A percentile compares a stretch with the other conserved stretches of the same genome.
phyloP scores from a whole-genome alignment of 768 basidiomycete species.

The Mycena indigotica region DNA sequence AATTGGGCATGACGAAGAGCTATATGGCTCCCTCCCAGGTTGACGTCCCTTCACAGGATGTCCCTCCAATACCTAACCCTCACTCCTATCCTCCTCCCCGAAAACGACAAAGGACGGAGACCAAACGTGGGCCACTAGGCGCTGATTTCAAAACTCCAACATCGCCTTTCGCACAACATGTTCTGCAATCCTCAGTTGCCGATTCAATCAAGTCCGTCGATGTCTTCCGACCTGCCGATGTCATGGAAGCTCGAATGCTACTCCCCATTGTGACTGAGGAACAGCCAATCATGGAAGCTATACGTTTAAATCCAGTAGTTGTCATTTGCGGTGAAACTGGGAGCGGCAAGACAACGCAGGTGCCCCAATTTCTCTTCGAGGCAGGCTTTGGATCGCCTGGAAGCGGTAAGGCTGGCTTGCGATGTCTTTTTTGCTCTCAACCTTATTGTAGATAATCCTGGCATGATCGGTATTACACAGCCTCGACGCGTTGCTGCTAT shows the following conservation, averaged over 20 bases:
- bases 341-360: constrained; percentile 97
- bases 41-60: constrained; percentile 13
- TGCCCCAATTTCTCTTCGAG: constrained; percentile 98
- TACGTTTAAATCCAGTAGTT: constrained; percentile 83
- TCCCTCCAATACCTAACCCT: constrained; percentile 12
- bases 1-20: constrained; percentile 57
- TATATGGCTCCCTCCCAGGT: constrained; percentile 27
- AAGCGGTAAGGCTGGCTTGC: constrained; percentile 58
- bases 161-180: constrained; percentile 62
- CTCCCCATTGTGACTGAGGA: constrained; percentile 93
- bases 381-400: constrained; percentile 86
- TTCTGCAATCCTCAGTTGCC: constrained; percentile 29
- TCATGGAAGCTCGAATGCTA: constrained; percentile 74
- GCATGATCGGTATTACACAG: constrained; percentile 97
- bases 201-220: constrained; percentile 46
- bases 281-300: constrained; percentile 90
- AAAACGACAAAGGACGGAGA: constrained; percentile 53
- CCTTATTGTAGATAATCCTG: constrained; percentile 78
- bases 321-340: constrained; percentile 93
- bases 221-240: constrained; percentile 66
- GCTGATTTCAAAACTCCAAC: constrained; percentile 66
- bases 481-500: constrained; percentile 96
- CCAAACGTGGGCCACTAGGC: constrained; percentile 80
- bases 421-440: constrained; percentile 5
- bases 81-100: constrained; percentile 32